These are phyloP conservation scores for Pythium sp. DNA, from an alignment of 352 stramenopile genomes.

Conservation along the genomic window DNA sequence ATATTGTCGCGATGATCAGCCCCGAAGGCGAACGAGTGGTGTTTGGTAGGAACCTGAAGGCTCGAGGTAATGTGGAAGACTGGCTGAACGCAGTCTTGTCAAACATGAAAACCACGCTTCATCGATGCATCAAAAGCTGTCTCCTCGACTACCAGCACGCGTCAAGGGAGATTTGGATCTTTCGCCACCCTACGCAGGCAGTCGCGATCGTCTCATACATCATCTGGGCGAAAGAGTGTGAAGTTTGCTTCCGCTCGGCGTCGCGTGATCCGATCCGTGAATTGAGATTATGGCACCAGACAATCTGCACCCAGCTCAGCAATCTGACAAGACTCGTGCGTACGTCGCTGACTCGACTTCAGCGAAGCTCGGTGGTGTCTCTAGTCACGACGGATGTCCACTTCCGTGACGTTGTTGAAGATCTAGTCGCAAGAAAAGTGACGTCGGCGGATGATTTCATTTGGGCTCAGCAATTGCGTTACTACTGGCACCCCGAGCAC, in stretches of 20 bases:
- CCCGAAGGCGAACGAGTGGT: slow-evolving; percentile 75
- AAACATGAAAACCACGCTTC: slow-evolving; percentile 74
- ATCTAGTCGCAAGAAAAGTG: slow-evolving; percentile 50
- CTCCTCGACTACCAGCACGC: slow-evolving; percentile 87
- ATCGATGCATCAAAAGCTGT: slow-evolving; percentile 70
- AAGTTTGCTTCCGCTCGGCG: slow-evolving; percentile 52
- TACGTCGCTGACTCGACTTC: slow-evolving; percentile 48
- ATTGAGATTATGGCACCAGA: slow-evolving; percentile 60
- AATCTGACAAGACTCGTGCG: slow-evolving; percentile 69
- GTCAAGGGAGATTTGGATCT: slow-evolving; percentile 78
- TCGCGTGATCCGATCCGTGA: slow-evolving; percentile 53
- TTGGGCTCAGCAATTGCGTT: slow-evolving; percentile 78
- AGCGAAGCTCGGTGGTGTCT: slow-evolving; percentile 60
- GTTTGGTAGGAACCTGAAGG: slow-evolving; percentile 76
- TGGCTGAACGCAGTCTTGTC: slow-evolving; percentile 73
- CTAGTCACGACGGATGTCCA: slow-evolving; percentile 79
- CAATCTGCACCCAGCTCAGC: slow-evolving; percentile 60
- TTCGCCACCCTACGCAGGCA: slow-evolving; percentile 88
- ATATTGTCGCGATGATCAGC: slow-evolving; percentile 81
- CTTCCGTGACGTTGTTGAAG: slow-evolving; percentile 72
- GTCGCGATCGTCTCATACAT: slow-evolving; percentile 91
- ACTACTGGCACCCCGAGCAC: slow-evolving; percentile 62
- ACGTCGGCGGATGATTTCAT: slow-evolving; percentile 55
- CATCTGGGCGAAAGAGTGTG: slow-evolving; percentile 71
- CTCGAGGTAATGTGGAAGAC: slow-evolving; percentile 84